Conservation (phyloP, 345 rosid species). For the Citrus australasica region DNA sequence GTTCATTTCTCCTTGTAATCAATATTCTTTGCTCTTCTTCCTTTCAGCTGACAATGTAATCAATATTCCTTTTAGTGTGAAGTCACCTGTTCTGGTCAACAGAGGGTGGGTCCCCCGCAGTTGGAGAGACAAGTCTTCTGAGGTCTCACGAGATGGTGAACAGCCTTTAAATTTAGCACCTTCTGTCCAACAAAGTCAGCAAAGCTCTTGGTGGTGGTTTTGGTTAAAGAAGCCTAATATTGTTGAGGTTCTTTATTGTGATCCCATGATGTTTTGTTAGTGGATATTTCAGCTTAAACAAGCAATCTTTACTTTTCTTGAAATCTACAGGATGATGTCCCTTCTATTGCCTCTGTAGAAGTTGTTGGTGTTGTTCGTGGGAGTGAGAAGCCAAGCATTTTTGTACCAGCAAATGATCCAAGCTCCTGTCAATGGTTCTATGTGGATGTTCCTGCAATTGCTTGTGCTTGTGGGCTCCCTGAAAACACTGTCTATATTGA, state of each 20-base stretch:
- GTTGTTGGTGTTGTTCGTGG: conserved; percentile 89
- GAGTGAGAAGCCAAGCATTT: conserved; percentile 88
- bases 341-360: conserved; percentile 42
- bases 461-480: conserved; percentile 59
- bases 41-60: conserved; percentile 8
- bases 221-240: conserved; percentile 55
- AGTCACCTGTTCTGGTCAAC: conserved; percentile 78
- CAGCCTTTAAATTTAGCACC: conserved; percentile 25
- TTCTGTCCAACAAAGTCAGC: conserved; percentile 33
- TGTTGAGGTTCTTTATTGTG: conserved; percentile 44
- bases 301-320: conserved; percentile 15
- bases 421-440: conserved; percentile 81
- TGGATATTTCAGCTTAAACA: not conserved
- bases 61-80: conserved; percentile 46
- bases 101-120: conserved; percentile 98
- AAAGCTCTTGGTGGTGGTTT: conserved; percentile 60
- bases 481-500: conserved; percentile 70
- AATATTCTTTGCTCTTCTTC: not conserved
- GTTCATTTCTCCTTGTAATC: not conserved
- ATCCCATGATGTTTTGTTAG: conserved; percentile 13
- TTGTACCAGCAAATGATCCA: conserved; percentile 89
- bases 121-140: conserved; percentile 71
- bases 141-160: conserved; percentile 30
- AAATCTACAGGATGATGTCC: conserved; percentile 38
- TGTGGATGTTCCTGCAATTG: conserved; percentile 78